Evolutionary conservation across 345 rosid species (phyloP), one percentile per base, ranked within the genome.

Genomic region (Lumnitzera littorea): DNA sequence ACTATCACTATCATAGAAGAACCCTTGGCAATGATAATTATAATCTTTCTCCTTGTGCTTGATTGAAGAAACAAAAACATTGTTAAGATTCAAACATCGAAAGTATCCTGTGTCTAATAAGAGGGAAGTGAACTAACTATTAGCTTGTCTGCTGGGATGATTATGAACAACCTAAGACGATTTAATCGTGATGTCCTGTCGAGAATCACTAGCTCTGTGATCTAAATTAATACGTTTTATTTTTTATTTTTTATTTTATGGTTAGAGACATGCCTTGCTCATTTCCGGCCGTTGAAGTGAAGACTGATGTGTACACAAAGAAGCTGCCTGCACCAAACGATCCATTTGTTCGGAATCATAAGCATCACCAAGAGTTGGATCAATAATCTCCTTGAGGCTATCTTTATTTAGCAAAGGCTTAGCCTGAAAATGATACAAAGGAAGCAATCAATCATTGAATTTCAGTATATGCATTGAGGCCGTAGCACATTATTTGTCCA

Each of bases 281-380:
- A 89, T 85, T 16, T 80, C 85, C n/a, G 96, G 96, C 54, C 91
- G 81, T 15, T 80, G 64, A 10, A 50, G 54, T 20, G 98, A 63
- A 67, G 84, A 74, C 53, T 78, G 88, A 53, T 84, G 65, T 62
- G 80, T 74, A 24, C 96, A 89, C 62, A 80, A 66, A 16, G 85
- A 80, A 57, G 96, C 96, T 55, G 74, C 63, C 52, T 70, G 47
- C 62, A 71, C 63, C 59, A 81, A 25, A 64, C 69, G 78, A 13
- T 77, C 65, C 76, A 92, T 70, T 63, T 87, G 82, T 49, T 81
- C 79, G 2, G 49, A 13, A 70, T 85, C 61, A 62, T 81, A 85
- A 16, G 72, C 70, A 41, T 81, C 74, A n/a, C 64, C 81, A 3
- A 87, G 70, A 56, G 71, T 64, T 25, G 96, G 91, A 76, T 87